Conservation (phyloP, 495 filamentous ascomycete species). For the Aspergillus panamensis region DNA sequence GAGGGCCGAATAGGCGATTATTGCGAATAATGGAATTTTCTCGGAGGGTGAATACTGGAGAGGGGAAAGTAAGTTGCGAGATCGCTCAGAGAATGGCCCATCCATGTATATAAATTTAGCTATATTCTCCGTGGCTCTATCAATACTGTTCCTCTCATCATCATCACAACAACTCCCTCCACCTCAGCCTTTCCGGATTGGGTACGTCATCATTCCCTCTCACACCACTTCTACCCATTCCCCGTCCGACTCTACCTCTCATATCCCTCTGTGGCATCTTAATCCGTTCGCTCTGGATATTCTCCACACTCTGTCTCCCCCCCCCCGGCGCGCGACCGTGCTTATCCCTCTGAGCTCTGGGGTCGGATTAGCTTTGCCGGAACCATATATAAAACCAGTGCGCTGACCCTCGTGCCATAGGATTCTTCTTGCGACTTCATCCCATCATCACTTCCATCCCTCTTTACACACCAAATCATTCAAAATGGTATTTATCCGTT, state of each 20-base stretch:
- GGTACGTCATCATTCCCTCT: conserved; percentile 14
- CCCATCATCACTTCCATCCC: neutral
- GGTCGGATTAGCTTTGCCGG: neutral
- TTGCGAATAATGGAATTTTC: neutral
- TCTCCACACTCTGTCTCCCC: conserved; percentile 3
- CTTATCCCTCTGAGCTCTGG: neutral
- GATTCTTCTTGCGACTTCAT: neutral
- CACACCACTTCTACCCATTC: neutral
- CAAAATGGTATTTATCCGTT: conserved; percentile 70
- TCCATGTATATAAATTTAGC: conserved; percentile 19
- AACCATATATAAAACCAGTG: conserved; percentile 18
- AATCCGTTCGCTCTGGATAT: conserved; percentile 2
- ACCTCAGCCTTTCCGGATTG: conserved; percentile 1
- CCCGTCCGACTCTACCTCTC: neutral
- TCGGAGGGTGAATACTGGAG: neutral
- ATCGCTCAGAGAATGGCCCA: neutral
- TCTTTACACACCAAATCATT: conserved; percentile 15
- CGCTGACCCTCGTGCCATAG: conserved; percentile 20
- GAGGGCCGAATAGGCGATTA: neutral
- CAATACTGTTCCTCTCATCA: conserved; percentile 11
- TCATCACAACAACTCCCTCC: conserved; percentile 1
- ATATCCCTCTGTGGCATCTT: neutral
- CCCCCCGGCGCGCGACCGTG: conserved; percentile 1
- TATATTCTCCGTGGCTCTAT: conserved; percentile 13
- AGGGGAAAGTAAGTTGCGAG: conserved; percentile 8